Evolutionary conservation across 306 rosid genomes (phyloP), one percentile per base, ranked within the genome.

Genomic region (Begonia fuchsioides): DNA sequence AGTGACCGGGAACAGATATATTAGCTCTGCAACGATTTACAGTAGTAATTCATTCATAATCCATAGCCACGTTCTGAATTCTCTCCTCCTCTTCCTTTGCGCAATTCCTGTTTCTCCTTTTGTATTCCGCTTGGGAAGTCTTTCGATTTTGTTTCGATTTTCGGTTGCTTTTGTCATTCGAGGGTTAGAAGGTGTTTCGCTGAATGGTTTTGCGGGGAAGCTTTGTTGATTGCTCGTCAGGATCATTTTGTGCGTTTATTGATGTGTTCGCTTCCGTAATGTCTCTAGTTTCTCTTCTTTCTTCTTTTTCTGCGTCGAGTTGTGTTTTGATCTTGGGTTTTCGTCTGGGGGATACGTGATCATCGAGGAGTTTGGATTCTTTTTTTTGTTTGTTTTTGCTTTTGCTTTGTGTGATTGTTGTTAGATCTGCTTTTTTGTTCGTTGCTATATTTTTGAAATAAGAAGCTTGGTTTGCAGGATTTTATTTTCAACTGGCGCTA

Each of bases 381-480:
- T n/a, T n/a, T 77, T 77, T 50, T 67, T 62, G 32, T 47, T 19
- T 35, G n/a, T n/a, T n/a, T n/a, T n/a, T n/a, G n/a, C n/a, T 16
- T 12, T 39, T 60, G 40, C 40, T 52, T 47, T 55, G 32, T 12
- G 38, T 57, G 35, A 26, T 63, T 58, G 46, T 39, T 45, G 14
- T 76, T 82, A 80, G 96, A 87, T 87, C 96, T 87, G 75, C 56
- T 67, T 55, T n/a, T 63, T 44, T 61, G 63, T 51, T 55, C 45
- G 43, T 70, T 82, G 17, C 55, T 71, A 43, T 57, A n/a, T 57
- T 66, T 59, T 71, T 54, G 52, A 81, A 79, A 61, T 86, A 74
- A 67, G 49, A 53, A 53, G 55, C 63, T 69, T 54, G 52, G 61
- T 68, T 53, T 74, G 61, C 43, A 68, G 79, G 76, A 57, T 57